Evolutionary conservation across 1,139 yeast genomes (phyloP).

Genomic region (Kodamaea anthophila): DNA sequence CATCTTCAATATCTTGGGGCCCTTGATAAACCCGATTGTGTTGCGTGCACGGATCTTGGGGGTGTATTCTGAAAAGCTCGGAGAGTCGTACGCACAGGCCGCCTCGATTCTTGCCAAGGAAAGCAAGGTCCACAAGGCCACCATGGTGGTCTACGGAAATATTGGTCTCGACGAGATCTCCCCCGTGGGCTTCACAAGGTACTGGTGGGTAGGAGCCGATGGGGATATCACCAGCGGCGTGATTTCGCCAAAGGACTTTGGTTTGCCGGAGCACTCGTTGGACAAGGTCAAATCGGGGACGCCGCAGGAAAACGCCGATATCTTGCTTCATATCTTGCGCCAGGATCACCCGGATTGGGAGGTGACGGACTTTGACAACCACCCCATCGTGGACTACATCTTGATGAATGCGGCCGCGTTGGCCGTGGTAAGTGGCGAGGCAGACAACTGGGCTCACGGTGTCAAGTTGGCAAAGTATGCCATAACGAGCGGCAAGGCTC

Average conservation of each 20-base stretch:
- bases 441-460: constrained; percentile 68
- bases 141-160: constrained; percentile 89
- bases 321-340: constrained; percentile 50
- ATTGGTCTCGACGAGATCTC: constrained; percentile 90
- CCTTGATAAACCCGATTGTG: constrained; percentile 86
- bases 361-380: constrained; percentile 23
- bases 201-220: constrained; percentile 63
- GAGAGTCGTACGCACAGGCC: constrained; percentile 79
- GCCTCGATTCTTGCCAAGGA: constrained; percentile 47
- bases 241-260: constrained; percentile 68
- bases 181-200: constrained; percentile 73
- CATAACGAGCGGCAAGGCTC: constrained; percentile 62
- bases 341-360: constrained; percentile 44
- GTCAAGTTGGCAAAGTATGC: constrained; percentile 66
- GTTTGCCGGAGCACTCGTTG: constrained; percentile 67
- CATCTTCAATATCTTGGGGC: constrained; percentile 89
- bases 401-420: constrained; percentile 81
- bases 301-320: constrained; percentile 73
- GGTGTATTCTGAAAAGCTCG: constrained; percentile 73
- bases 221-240: constrained; percentile 29
- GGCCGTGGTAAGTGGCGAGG: constrained; percentile 69
- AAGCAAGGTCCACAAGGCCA: constrained; percentile 44
- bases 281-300: constrained; percentile 74
- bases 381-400: constrained; percentile 81
- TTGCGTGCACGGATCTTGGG: constrained; percentile 80